Evolutionary conservation across 805 yeast species (phyloP), one percentile per base, ranked within the genome.

Genomic region (Lipomyces orientalis): DNA sequence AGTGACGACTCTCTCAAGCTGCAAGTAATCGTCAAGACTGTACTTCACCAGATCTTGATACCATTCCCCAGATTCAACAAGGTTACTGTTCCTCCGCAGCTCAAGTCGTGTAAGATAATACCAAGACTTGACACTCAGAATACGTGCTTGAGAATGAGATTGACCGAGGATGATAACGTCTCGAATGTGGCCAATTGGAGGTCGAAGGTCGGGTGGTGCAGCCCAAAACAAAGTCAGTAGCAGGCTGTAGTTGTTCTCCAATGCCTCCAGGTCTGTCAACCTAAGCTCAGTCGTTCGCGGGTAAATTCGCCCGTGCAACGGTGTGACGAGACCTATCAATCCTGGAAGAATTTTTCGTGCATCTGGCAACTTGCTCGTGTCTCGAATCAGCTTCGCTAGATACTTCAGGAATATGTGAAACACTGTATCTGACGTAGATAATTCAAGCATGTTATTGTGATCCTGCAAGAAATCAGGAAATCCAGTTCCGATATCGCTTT

Each of bases 111-210:
- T 56, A 19, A 71, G 54, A 57, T 65, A 65, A 33, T 60, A 67
- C 76, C 76, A 73, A 9, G 76, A 68, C 54, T 73, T 74, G n/a
- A 73, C 69, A 54, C 75, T 73, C 43, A 73, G 54, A 25, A 73
- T 62, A 8, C 76, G 69, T 2, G 76, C 76, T 31, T 71, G 70
- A 8, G 67, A 57, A 69, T 73, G 76, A 0, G 76, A 60, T 29
- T 70, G 60, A 19, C 64, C 62, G 16, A 73, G 59, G 31, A 71
- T 64, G 39, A 73, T 73, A 39, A 72, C 74, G 57, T 73, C 75
- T 12, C 74, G 66, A 10, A 73, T 54, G 16, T 71, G 72, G 4
- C 69, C 70, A 2, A 73, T 56, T 6, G 68, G 64, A 1, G 75
- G 75, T 10, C 74, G 64, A 22, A 62, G 52, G n/a, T 58, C 46